These are phyloP conservation scores for Tetrastigma voinierianum DNA, from an alignment of 164 flowering plant species.

Conservation along the genomic window DNA sequence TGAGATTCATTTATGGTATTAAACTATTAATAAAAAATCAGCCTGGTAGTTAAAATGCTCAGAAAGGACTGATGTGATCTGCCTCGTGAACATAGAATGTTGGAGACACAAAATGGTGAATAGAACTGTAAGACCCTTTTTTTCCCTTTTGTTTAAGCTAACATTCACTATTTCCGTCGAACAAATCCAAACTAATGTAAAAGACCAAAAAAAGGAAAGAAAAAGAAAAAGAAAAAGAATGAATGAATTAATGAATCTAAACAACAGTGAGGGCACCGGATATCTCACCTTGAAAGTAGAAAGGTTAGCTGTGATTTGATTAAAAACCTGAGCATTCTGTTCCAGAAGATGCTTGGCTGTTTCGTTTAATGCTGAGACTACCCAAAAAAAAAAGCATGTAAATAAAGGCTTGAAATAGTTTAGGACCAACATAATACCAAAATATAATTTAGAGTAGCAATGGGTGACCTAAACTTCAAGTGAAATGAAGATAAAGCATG, in stretches of 20 bases:
- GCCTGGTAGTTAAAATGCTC: not conserved
- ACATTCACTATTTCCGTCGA: no score
- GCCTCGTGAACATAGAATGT: not conserved
- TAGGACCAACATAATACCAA: not conserved
- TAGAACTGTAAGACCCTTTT: no score
- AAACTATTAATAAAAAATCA: not conserved
- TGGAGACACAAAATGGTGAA: not conserved
- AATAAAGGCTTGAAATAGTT: not conserved
- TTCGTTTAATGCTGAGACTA: constrained; percentile 44
- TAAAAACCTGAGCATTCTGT: constrained; percentile 63
- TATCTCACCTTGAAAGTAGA: constrained; percentile 46
- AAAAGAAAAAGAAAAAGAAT: no score
- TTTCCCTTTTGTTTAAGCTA: no score
- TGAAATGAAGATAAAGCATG: no score
- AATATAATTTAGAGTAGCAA: not conserved
- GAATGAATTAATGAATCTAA: not conserved
- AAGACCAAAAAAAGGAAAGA: not conserved
- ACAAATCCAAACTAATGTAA: no score
- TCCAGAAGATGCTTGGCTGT: constrained; percentile 63
- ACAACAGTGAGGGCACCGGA: not conserved
- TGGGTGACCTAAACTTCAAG: no score
- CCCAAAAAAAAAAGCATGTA: constrained; percentile 7
- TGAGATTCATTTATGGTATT: not conserved
- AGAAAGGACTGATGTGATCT: not conserved
- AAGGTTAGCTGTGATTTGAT: constrained; percentile 59